phyloP scores from a whole-genome alignment of 23 red algal species.

The Cyanidiococcus yangmingshanensis region DNA sequence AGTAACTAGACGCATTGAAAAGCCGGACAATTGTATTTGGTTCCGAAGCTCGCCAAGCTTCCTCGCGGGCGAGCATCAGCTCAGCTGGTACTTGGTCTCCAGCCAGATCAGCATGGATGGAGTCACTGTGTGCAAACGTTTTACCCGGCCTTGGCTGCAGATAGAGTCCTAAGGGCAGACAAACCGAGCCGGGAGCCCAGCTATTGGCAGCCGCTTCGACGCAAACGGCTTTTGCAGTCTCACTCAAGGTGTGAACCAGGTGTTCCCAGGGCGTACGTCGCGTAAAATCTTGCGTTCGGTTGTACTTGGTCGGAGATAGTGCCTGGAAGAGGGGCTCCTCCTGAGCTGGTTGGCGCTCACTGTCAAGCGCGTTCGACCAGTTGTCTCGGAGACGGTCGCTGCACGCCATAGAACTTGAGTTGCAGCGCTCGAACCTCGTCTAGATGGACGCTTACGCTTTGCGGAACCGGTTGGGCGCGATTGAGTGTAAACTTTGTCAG shows the following conservation, averaged over 20 bases:
- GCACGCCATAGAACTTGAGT: too few species aligned
- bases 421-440: too few species aligned
- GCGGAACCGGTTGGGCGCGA: constrained; percentile 78
- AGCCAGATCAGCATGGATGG: too few species aligned
- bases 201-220: neutral
- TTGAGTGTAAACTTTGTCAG: constrained; percentile 92
- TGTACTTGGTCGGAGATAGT: neutral
- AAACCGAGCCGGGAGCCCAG: neutral
- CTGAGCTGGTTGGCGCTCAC: too few species aligned
- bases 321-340: too few species aligned
- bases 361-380: too few species aligned
- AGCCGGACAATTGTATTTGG: neutral
- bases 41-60: neutral
- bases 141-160: too few species aligned
- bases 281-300: neutral
- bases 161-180: neutral
- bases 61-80: neutral
- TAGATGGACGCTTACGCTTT: constrained; percentile 89
- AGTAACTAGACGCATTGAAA: neutral
- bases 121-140: too few species aligned
- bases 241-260: neutral
- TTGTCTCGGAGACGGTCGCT: too few species aligned
- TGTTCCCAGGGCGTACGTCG: neutral
- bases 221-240: neutral
- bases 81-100: neutral